These are phyloP conservation scores for Yamadazyma ubonensis DNA, from an alignment of 805 yeast species.

Conservation along the genomic window DNA sequence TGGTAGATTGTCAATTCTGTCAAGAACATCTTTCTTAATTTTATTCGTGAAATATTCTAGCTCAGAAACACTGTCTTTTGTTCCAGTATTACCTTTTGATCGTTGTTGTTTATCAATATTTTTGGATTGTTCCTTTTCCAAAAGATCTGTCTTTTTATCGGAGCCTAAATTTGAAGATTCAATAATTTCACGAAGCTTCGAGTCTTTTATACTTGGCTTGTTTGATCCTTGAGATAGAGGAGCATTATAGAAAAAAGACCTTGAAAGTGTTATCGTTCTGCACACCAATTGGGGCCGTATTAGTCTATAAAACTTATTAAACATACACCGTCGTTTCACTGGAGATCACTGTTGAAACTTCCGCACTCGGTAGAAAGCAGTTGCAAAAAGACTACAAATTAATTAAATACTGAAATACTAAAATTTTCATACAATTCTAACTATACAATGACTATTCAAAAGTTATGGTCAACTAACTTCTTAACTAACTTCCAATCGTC, in stretches of 20 bases:
- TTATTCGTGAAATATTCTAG: conserved; percentile 1
- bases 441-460: conserved; percentile 17
- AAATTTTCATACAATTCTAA: no score
- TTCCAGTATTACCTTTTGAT: no score
- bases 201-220: conserved; percentile 17
- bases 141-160: not conserved
- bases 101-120: no score
- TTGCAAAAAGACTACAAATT: no score
- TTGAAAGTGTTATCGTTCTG: not conserved
- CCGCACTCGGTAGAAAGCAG: conserved; percentile 9
- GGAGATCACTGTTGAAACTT: not conserved
- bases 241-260: not conserved
- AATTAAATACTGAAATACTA: no score
- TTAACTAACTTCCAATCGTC: conserved; percentile 59
- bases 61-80: no score
- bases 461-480: conserved; percentile 52
- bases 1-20: conserved; percentile 36
- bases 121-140: not conserved
- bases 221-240: not conserved
- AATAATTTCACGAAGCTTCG: conserved; percentile 31
- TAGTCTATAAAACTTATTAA: not conserved
- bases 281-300: not conserved
- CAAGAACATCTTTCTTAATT: conserved; percentile 5
- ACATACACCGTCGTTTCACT: not conserved
- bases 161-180: conserved; percentile 31